Conservation (phyloP, 106 monocot genomes). For the Acorus calamus region DNA sequence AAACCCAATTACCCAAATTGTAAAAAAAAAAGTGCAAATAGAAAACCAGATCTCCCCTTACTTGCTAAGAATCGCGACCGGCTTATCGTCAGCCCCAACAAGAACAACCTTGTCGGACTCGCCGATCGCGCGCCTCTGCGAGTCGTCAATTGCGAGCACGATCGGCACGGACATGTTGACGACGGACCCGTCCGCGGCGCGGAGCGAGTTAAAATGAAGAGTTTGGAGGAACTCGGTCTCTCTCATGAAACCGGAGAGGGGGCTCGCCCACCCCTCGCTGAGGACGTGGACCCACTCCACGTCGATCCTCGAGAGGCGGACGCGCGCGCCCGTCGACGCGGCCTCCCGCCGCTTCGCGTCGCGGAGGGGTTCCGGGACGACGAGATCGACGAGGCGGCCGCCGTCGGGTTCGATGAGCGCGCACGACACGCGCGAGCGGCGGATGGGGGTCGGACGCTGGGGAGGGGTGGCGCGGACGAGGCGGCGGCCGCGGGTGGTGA, state of each 20-base stretch:
- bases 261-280: conserved; percentile 99
- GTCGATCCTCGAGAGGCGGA: conserved; percentile 55
- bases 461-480: neutral
- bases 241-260: conserved; percentile 88
- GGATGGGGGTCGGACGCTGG: neutral
- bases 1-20: neutral
- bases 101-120: conserved; percentile 35
- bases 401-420: conserved; percentile 87
- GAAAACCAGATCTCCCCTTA: conserved; percentile 19
- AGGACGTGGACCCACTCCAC: conserved; percentile 92
- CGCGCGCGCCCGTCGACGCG: conserved; percentile 12
- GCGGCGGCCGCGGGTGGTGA: neutral
- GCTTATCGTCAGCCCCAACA: conserved; percentile 26
- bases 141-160: conserved; percentile 82
- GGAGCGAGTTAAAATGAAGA: conserved; percentile 96
- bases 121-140: conserved; percentile 54
- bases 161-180: conserved; percentile 98
- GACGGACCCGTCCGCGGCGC: conserved; percentile 43
- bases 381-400: conserved; percentile 67
- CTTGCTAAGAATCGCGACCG: conserved; percentile 59
- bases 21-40: neutral
- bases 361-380: conserved; percentile 30
- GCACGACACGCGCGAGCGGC: conserved; percentile 9
- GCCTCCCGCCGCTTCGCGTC: conserved; percentile 48
- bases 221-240: conserved; percentile 99